Conservation (phyloP, 1,139 yeast species). For the Kurtzmaniella quercitrusa region DNA sequence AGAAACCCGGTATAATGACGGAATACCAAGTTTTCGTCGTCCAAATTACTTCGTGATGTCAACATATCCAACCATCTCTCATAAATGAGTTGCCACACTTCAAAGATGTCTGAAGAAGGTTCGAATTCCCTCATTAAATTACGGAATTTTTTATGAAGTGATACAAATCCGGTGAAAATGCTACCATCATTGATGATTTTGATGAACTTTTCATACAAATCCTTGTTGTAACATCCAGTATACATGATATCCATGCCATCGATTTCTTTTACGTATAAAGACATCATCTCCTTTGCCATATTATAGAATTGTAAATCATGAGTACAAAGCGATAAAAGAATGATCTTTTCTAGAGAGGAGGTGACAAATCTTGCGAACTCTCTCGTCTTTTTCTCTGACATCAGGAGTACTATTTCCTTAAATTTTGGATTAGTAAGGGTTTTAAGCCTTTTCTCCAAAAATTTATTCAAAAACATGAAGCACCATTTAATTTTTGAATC, state of each 20-base stretch:
- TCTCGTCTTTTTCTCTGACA: conserved; percentile 7
- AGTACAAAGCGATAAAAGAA: conserved; percentile 50
- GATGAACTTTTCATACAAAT: conserved; percentile 41
- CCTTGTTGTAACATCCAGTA: conserved; percentile 10
- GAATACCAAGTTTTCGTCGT: conserved; percentile 41
- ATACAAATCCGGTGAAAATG: conserved; percentile 71
- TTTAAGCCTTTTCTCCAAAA: conserved; percentile 16
- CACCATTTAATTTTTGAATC: conserved; percentile 37
- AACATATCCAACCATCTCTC: conserved; percentile 46
- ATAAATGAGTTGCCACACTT: conserved; percentile 60
- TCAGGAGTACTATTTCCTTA: conserved; percentile 17
- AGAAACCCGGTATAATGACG: conserved; percentile 61
- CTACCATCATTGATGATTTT: conserved; percentile 52
- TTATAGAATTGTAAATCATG: conserved; percentile 56
- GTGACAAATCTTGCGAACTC: conserved; percentile 18
- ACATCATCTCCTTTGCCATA: conserved; percentile 46
- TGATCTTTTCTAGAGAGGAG: conserved; percentile 38
- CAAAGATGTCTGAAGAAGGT: conserved; percentile 58
- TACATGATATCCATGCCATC: conserved; percentile 6
- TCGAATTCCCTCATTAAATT: conserved; percentile 51
- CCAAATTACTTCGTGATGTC: conserved; percentile 16
- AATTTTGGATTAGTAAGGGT: conserved; percentile 6
- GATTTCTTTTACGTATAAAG: conserved; percentile 40
- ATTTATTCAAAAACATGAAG: conserved; percentile 33
- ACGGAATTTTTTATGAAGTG: conserved; percentile 65